Evolutionary conservation across 2,329 filamentous ascomycete genomes (phyloP), one percentile per base, ranked within the genome.

Genomic region (Corinectria fuckeliana): DNA sequence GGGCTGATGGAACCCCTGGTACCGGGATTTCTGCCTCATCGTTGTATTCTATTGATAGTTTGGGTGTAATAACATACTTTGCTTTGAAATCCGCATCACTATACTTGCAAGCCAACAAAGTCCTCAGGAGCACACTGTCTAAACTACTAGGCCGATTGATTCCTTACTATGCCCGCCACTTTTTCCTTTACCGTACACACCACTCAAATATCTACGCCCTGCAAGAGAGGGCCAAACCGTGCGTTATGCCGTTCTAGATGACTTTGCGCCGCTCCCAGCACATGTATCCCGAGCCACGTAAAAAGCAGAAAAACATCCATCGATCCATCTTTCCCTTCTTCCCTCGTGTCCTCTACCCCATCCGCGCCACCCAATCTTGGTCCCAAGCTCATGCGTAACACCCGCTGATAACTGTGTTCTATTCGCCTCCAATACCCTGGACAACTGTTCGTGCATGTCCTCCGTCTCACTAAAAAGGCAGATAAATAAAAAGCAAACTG

Each of bases 371-470:
- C 38, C 18, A 7, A 36, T 38, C 36, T 20, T 36, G 25, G 16
- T 55, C 32, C 50, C 32, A 18, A 50, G 55, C 39, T 45, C 28
- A 54, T 18, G 42, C 30, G 23, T n/a, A 50, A 47, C 32, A 44
- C 50, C 45, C 45, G 50, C 50, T 48, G 25, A 32, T 39, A 16
- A 38, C 45, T 38, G 25, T 51, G 23, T 39, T 47, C 39, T 36
- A 32, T 42, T 50, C 38, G 16, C n/a, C 23, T 16, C 28, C 45
- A 39, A 55, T 14, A 30, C 45, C 41, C 45, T 32, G 28, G 30
- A 55, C 34, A 38, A n/a, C n/a, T n/a, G n/a, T n/a, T 45, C 38
- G 23, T 47, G 18, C n/a, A 16, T 58, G 21, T 30, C 34, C 44
- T 45, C 14, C 50, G 39, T 54, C 56, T 18, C 36, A 18, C 34